Evolutionary conservation across 306 rosid genomes (phyloP), one percentile per base, ranked within the genome.

Genomic region (Pueraria montana): DNA sequence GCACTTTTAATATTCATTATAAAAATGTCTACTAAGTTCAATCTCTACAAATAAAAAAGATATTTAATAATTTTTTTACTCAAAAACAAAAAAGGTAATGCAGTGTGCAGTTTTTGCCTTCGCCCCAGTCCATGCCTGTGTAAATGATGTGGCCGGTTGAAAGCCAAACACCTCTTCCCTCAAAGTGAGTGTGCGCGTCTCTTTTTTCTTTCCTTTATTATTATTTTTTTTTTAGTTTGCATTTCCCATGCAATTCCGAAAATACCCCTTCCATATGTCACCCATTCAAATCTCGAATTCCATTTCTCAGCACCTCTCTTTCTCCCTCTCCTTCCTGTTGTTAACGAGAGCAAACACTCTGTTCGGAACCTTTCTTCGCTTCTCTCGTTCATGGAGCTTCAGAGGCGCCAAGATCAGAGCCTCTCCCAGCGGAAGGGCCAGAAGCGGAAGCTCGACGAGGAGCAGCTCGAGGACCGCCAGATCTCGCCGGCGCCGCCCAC

Each of bases 371-470:
- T 13, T 43, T 74, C 45, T 66, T 69, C 18, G 42, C 86, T 40
- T 84, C 67, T 55, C 86, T 80, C 72, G 83, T 82, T 74, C 79
- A 95, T 95, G 98, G 97, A 95, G 91, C 64, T 86, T 75, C 95
- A 65, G 73, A 80, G 87, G 84, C 94, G 91, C 84, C 91, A 82
- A 53, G 91, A 87, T 82, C 94, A 88, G 80, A 84, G 77, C 86
- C 89, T 79, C 76, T 91, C 94, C 8, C 93, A 92, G 96, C 82
- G 94, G 87, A 96, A 96, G 84, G 98, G 99, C 6, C 98, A 91
- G 83, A 96, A 96, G 86, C 90, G 99, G 80, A 96, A 96, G 81
- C 94, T 96, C 73, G 96, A 94, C 80, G 93, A 92, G 43, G 93
- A 93, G 61, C 74, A 86, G 30, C 91, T 82, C 26, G 97, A 87